Conservation (phyloP, 2,329 filamentous ascomycete species). For the Lachnellula cervina region DNA sequence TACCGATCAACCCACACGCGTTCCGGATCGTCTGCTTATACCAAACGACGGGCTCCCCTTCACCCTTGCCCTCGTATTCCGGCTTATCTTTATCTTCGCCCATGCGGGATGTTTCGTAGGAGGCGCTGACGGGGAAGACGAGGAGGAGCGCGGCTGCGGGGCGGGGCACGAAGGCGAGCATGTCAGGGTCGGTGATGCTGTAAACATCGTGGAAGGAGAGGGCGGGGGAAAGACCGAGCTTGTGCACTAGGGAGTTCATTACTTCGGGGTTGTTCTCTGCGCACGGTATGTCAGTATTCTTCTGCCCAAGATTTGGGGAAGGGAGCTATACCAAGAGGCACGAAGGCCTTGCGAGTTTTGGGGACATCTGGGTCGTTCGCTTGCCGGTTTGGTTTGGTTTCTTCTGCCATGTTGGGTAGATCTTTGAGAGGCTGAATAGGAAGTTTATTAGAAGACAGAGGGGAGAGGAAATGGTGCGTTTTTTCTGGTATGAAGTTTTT, state of each 20-base stretch:
- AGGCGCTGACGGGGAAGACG: constrained; percentile 78
- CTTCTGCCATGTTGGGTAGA: constrained; percentile 7
- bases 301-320: not conserved
- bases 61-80: constrained; percentile 66
- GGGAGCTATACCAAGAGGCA: constrained; percentile 27
- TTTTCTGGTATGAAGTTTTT: no score
- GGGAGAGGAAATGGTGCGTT: no score
- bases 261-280: constrained; percentile 68
- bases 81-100: constrained; percentile 62
- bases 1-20: constrained; percentile 84
- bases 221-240: constrained; percentile 73
- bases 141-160: constrained; percentile 85
- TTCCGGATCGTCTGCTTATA: constrained; percentile 94
- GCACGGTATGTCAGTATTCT: not conserved
- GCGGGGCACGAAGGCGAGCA: constrained; percentile 81
- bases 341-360: constrained; percentile 28
- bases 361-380: constrained; percentile 29
- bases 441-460: no score
- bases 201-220: constrained; percentile 87
- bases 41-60: constrained; percentile 76
- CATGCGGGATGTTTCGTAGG: constrained; percentile 72
- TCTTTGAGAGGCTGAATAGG: no score
- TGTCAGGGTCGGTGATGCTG: constrained; percentile 78
- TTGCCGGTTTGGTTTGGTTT: not conserved
- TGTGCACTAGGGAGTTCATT: constrained; percentile 77